phyloP scores from a whole-genome alignment of 164 flowering plant species.

The Tetracentron sinense region DNA sequence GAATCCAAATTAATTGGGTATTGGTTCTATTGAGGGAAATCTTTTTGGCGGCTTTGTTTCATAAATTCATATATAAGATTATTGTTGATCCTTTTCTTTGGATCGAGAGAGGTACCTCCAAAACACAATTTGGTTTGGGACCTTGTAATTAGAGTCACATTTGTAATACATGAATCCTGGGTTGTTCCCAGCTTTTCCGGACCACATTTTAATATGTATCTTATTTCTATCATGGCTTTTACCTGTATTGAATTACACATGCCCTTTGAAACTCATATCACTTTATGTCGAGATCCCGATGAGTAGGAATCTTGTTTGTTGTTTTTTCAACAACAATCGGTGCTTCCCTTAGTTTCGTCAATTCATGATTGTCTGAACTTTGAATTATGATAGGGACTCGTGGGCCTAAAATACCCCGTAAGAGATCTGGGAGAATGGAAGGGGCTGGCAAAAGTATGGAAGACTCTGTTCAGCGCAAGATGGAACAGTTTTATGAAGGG shows the following conservation, averaged over 20 bases:
- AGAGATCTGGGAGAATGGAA: slow-evolving; percentile 54
- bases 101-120: background rate
- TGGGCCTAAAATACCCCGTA: slow-evolving; percentile 41
- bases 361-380: background rate
- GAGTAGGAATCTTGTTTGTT: no score
- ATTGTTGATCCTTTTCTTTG: background rate
- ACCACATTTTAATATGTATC: no score
- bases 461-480: slow-evolving; percentile 81
- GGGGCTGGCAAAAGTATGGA: slow-evolving; percentile 88
- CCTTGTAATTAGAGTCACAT: background rate
- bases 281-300: no score
- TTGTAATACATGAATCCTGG: background rate
- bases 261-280: background rate
- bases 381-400: slow-evolving; percentile 40
- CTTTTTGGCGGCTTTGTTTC: background rate
- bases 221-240: background rate
- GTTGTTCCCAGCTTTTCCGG: background rate
- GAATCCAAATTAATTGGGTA: background rate
- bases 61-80: no score
- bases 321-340: background rate
- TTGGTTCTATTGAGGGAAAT: background rate
- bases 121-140: background rate
- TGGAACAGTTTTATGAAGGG: slow-evolving; percentile 98
- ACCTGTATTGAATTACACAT: background rate
- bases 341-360: slow-evolving; percentile 6